phyloP scores from a whole-genome alignment of 2,329 filamentous ascomycete species.

The Fusarium dimerum region DNA sequence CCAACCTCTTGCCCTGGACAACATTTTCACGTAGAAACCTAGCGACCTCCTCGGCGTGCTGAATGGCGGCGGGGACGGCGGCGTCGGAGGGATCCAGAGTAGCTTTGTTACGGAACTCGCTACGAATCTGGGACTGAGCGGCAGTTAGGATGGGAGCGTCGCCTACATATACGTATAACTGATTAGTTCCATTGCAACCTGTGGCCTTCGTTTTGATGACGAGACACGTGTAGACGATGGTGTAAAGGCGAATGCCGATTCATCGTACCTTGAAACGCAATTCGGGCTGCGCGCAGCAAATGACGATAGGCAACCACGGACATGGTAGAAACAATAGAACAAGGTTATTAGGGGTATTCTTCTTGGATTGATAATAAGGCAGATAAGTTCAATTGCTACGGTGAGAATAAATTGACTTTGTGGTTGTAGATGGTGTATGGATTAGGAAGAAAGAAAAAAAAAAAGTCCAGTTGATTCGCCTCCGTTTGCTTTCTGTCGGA shows the following conservation, averaged over 20 bases:
- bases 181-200: too few species aligned
- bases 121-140: constrained; percentile 71
- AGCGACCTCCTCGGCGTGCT: constrained; percentile 81
- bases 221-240: background rate
- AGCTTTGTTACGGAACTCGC: constrained; percentile 70
- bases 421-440: constrained; percentile 5
- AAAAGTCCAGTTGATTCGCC: constrained; percentile 6
- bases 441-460: constrained; percentile 16
- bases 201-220: too few species aligned
- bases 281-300: constrained; percentile 75
- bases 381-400: background rate
- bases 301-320: constrained; percentile 78
- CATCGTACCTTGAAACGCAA: constrained; percentile 77
- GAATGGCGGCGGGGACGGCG: constrained; percentile 64
- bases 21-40: constrained; percentile 79
- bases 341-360: background rate
- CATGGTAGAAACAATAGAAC: constrained; percentile 43
- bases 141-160: constrained; percentile 69
- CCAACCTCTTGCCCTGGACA: constrained; percentile 72
- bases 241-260: background rate
- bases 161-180: constrained; percentile 48
- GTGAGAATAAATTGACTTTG: background rate
- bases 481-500: background rate
- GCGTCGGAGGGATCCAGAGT: constrained; percentile 58
- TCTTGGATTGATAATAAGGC: too few species aligned